phyloP scores from a whole-genome alignment of 2,329 filamentous ascomycete species.

The Stachybotrys chlorohalonatus region DNA sequence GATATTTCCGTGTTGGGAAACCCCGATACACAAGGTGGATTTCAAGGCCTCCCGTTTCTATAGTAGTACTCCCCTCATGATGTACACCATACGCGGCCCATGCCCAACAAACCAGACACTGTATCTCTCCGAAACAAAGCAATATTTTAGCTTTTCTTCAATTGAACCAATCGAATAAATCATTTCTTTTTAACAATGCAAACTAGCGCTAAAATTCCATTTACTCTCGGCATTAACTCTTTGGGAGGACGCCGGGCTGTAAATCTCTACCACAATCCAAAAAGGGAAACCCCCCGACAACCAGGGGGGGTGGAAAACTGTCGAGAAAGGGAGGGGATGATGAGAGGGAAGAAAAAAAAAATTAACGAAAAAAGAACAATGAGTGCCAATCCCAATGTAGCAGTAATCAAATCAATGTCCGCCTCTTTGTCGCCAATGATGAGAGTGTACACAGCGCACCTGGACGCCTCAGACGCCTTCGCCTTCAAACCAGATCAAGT shows the following conservation, averaged over 20 bases:
- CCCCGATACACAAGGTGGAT: too few species aligned
- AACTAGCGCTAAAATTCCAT: not conserved
- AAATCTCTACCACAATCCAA: not conserved
- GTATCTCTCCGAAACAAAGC: too few species aligned
- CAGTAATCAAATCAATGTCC: not conserved
- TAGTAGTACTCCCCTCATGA: too few species aligned
- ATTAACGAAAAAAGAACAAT: not conserved
- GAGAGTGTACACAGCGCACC: not conserved
- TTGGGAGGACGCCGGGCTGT: not conserved
- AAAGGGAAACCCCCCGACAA: not conserved
- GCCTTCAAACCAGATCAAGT: conserved; percentile 4
- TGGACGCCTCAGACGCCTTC: not conserved
- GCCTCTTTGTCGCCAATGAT: not conserved
- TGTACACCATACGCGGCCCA: too few species aligned
- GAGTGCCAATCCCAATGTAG: not conserved
- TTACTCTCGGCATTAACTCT: not conserved
- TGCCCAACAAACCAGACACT: too few species aligned
- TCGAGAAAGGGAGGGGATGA: not conserved
- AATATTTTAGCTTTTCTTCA: not conserved
- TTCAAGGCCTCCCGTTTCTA: too few species aligned
- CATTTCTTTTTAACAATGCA: not conserved
- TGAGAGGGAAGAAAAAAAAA: not conserved
- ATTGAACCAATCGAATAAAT: not conserved
- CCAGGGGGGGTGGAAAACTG: not conserved
- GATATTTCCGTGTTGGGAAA: too few species aligned